Evolutionary conservation across 768 basidiomycete genomes (phyloP).

Genomic region (Suillus sp.): DNA sequence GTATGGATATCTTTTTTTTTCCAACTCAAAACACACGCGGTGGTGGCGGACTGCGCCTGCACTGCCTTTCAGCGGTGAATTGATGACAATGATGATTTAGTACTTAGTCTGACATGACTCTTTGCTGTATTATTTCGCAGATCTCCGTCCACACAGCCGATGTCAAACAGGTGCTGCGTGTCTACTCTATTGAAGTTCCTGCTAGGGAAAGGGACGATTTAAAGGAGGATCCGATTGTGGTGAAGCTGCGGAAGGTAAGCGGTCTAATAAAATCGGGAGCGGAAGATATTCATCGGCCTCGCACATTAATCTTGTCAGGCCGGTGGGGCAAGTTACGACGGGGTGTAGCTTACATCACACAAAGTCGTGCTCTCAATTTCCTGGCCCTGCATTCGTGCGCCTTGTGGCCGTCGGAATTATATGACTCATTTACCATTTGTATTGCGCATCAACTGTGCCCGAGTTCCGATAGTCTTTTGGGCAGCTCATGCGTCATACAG

Average conservation of each 20-base stretch:
- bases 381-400: not conserved
- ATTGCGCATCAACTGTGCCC: not conserved
- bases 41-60: conserved; percentile 8
- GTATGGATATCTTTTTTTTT: conserved; percentile 15
- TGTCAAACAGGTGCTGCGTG: conserved; percentile 79
- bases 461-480: not conserved
- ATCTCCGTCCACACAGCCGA: conserved; percentile 91
- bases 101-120: conserved; percentile 26
- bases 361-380: conserved; percentile 11
- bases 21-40: conserved; percentile 26
- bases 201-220: conserved; percentile 84
- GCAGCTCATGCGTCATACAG: not conserved
- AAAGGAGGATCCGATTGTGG: conserved; percentile 84
- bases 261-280: conserved; percentile 17
- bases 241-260: conserved; percentile 77
- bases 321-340: conserved; percentile 88
- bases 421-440: conserved; percentile 6
- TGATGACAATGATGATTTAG: conserved; percentile 16
- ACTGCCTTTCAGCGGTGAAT: conserved; percentile 27
- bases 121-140: conserved; percentile 42
- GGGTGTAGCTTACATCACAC: conserved; percentile 50
- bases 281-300: conserved; percentile 19
- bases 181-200: conserved; percentile 85
- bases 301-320: conserved; percentile 49
- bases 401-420: not conserved